A percentile compares a stretch with the other conserved stretches of the same genome.
Conservation (phyloP, 2,329 filamentous ascomycete genomes). For the Trichoderma sp. region DNA sequence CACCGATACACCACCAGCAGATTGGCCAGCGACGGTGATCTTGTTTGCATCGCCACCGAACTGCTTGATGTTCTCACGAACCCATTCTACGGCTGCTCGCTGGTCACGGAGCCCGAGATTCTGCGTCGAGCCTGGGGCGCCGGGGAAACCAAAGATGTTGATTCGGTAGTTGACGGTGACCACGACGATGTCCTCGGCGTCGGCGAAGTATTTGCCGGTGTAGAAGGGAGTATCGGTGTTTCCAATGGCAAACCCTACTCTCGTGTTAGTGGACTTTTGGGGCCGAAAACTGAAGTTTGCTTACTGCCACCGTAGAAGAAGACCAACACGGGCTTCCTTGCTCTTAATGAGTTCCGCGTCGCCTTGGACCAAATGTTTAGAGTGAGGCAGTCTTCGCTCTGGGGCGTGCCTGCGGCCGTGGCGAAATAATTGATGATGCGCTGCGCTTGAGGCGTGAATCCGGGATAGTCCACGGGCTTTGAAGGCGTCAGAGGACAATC, state of each 20-base stretch:
- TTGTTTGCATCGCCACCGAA: slow-evolving; percentile 36
- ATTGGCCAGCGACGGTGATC: slow-evolving; percentile 41
- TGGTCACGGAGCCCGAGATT: slow-evolving; percentile 37
- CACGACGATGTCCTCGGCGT: slow-evolving; percentile 47
- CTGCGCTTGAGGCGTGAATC: slow-evolving; percentile 37
- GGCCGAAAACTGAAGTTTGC: neutral
- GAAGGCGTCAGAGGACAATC: slow-evolving; percentile 34
- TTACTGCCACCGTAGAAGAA: slow-evolving; percentile 44
- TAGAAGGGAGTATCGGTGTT: slow-evolving; percentile 43
- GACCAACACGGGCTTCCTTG: slow-evolving; percentile 44
- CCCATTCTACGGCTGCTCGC: slow-evolving; percentile 37
- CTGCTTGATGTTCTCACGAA: slow-evolving; percentile 36
- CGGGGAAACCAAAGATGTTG: slow-evolving; percentile 47
- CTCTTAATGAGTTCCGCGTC: slow-evolving; percentile 37
- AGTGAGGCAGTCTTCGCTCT: slow-evolving; percentile 43
- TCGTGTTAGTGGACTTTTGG: neutral
- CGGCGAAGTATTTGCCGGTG: slow-evolving; percentile 46
- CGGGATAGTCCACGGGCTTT: slow-evolving; percentile 31
- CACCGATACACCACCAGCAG: slow-evolving; percentile 40
- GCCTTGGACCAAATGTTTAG: slow-evolving; percentile 43
- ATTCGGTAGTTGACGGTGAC: slow-evolving; percentile 51
- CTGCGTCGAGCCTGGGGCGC: slow-evolving; percentile 31
- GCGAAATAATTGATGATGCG: slow-evolving; percentile 31
- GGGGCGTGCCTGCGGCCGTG: slow-evolving; percentile 29
- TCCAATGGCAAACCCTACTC: slow-evolving; percentile 41